phyloP scores from a whole-genome alignment of 345 rosid species.

The Brassica incana region DNA sequence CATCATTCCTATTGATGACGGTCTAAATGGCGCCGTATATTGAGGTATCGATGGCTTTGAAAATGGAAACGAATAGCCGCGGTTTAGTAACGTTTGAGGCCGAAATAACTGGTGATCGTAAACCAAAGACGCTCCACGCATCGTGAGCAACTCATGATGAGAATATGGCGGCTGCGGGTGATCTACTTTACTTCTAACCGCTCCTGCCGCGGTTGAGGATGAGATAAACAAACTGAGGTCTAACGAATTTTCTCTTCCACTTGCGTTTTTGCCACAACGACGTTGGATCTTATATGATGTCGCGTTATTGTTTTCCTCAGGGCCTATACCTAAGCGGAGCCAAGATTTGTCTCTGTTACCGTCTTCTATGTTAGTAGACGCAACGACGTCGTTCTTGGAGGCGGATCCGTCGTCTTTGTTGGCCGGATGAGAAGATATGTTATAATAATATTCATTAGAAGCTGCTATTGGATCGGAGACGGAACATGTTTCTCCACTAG shows the following conservation, averaged over 20 bases:
- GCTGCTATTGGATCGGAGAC: slow-evolving; percentile 50
- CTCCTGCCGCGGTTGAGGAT: slow-evolving; percentile 21
- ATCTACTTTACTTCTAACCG: slow-evolving; percentile 16
- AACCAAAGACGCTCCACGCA: slow-evolving; percentile 28
- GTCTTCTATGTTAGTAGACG: slow-evolving; percentile 23
- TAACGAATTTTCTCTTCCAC: slow-evolving; percentile 45
- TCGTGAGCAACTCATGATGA: slow-evolving; percentile 34
- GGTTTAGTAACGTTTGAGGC: slow-evolving; percentile 30
- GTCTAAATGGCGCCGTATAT: slow-evolving; percentile 56
- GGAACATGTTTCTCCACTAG: slow-evolving; percentile 43
- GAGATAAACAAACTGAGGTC: slow-evolving; percentile 70
- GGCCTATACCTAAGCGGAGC: slow-evolving; percentile 84
- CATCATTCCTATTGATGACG: slow-evolving; percentile 42
- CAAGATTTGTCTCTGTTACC: slow-evolving; percentile 53
- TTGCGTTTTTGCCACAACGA: slow-evolving; percentile 38
- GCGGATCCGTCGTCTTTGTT: slow-evolving; percentile 30
- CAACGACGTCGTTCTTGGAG: slow-evolving; percentile 22
- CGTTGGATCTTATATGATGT: slow-evolving; percentile 30
- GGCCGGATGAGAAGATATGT: slow-evolving; percentile 47
- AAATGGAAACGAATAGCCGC: slow-evolving; percentile 20
- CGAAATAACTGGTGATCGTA: slow-evolving; percentile 29
- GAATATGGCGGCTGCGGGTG: not conserved
- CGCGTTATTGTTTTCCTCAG: slow-evolving; percentile 30
- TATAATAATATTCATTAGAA: slow-evolving; percentile 27
- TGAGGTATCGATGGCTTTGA: slow-evolving; percentile 48